A percentile compares a stretch with the other conserved stretches of the same genome.
Conservation (phyloP, 306 rosid genomes). For the Quercus glauca region DNA sequence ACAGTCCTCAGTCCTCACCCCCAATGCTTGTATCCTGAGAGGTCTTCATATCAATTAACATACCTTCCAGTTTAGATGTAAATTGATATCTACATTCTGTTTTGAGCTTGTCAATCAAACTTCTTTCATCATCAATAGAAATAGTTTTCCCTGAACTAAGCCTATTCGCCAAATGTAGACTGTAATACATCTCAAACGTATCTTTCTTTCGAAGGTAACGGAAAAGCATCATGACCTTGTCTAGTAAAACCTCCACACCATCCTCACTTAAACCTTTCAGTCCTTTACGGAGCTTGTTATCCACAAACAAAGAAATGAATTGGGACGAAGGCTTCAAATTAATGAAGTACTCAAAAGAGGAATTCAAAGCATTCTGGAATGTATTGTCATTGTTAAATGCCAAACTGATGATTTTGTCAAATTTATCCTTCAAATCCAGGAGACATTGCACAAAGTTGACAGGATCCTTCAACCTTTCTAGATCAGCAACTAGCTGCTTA, state of each 20-base stretch:
- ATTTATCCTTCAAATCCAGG: constrained; percentile 51
- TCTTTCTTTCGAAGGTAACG: constrained; percentile 57
- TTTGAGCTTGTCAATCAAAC: constrained; percentile 56
- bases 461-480: constrained; percentile 54
- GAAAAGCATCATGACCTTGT: constrained; percentile 61
- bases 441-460: constrained; percentile 54
- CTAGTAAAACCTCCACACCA: constrained; percentile 51
- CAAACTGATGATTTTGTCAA: constrained; percentile 36
- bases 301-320: constrained; percentile 56
- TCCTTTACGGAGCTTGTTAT: constrained; percentile 54
- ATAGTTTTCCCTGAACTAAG: constrained; percentile 48
- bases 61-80: constrained; percentile 55
- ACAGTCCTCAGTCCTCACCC: constrained; percentile 51
- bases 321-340: constrained; percentile 56
- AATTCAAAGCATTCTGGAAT: constrained; percentile 58
- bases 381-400: constrained; percentile 48
- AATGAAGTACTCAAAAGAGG: constrained; percentile 56
- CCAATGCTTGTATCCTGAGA: constrained; percentile 39
- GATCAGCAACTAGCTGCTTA: constrained; percentile 45
- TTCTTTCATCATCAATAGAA: constrained; percentile 51
- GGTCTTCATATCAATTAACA: constrained; percentile 60
- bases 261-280: constrained; percentile 55
- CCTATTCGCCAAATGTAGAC: constrained; percentile 53
- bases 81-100: constrained; percentile 58
- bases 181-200: constrained; percentile 54